phyloP scores from a whole-genome alignment of 192 early-diverging fungal species.

The Backusella sp. region DNA sequence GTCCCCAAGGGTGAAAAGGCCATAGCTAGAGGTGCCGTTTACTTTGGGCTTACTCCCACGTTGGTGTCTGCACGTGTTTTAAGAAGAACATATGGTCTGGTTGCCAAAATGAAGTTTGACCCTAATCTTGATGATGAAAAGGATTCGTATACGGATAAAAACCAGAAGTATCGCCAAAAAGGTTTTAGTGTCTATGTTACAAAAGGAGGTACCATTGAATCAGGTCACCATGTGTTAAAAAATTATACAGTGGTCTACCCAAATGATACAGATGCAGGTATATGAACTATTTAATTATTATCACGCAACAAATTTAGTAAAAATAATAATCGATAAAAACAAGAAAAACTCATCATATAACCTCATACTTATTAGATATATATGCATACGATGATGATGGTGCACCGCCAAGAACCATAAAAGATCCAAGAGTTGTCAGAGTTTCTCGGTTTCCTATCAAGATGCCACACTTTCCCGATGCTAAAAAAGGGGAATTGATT shows the following conservation, averaged over 20 bases:
- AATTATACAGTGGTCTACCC: constrained; percentile 42
- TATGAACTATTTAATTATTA: background rate
- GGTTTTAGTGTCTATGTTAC: constrained; percentile 36
- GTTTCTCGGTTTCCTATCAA: background rate
- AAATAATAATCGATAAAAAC: no score
- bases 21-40: constrained; percentile 50
- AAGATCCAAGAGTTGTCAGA: background rate
- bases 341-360: background rate
- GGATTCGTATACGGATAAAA: constrained; percentile 40
- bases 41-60: constrained; percentile 44
- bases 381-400: constrained; percentile 33
- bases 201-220: constrained; percentile 37
- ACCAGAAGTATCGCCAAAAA: constrained; percentile 26
- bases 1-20: constrained; percentile 34
- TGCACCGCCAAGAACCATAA: background rate
- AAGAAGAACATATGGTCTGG: constrained; percentile 47
- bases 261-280: constrained; percentile 37
- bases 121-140: constrained; percentile 42
- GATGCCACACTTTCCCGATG: background rate
- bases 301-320: background rate
- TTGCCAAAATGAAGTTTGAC: constrained; percentile 44
- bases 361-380: constrained; percentile 18
- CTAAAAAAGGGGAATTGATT: background rate
- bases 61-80: constrained; percentile 44
- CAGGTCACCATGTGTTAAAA: constrained; percentile 45